Percentiles rank a stretch among this genome's conserved stretches.
These are phyloP conservation scores for Starmerella gropengiesseri DNA, from an alignment of 805 yeast genomes.

Conservation along the genomic window DNA sequence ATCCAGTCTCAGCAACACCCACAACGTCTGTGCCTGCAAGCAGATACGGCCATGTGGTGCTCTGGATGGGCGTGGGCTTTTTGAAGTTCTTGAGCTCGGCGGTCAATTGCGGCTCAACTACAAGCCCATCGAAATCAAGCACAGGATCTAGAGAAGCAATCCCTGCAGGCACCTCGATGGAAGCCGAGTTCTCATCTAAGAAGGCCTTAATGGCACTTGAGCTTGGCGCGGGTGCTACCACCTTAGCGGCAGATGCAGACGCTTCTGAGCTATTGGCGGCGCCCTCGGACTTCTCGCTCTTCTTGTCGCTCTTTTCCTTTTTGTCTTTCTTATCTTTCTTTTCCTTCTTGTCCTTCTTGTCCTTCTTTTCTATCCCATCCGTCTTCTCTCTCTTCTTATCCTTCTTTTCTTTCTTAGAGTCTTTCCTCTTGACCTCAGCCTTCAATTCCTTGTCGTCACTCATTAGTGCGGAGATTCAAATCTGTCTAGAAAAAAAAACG, in stretches of 20 bases:
- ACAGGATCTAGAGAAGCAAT: conserved; percentile 46
- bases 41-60: conserved; percentile 88
- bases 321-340: conserved; percentile 25
- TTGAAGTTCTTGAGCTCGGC: conserved; percentile 60
- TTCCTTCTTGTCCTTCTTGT: conserved; percentile 23
- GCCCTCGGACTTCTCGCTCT: conserved; percentile 31
- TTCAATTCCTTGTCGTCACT: conserved; percentile 23
- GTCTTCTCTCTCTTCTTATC: conserved; percentile 26
- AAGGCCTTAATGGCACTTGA: conserved; percentile 52
- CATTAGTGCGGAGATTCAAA: conserved; percentile 34
- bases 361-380: conserved; percentile 13
- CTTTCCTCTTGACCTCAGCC: conserved; percentile 19
- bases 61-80: conserved; percentile 91
- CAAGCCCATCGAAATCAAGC: conserved; percentile 52
- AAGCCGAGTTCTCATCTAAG: conserved; percentile 59
- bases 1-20: conserved; percentile 98
- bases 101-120: conserved; percentile 46
- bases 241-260: neutral
- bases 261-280: conserved; percentile 26
- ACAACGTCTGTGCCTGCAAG: conserved; percentile 71
- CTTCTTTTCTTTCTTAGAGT: conserved; percentile 33
- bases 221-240: conserved; percentile 21
- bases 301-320: conserved; percentile 29
- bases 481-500: conserved; percentile 10
- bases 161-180: conserved; percentile 49